phyloP scores from a whole-genome alignment of 305 asterid genomes.

The Euphrasia arctica region DNA sequence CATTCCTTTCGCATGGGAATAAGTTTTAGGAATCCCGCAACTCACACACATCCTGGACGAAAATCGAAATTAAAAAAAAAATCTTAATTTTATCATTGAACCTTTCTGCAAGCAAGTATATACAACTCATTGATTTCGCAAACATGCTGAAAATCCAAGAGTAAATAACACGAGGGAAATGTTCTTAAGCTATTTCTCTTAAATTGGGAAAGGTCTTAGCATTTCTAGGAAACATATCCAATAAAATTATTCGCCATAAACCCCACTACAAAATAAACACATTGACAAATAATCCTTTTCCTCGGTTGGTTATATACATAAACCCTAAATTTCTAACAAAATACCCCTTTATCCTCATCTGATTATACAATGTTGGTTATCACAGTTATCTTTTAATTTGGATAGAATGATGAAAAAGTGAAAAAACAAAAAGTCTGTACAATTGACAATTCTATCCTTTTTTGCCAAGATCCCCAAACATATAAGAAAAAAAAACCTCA shows the following conservation, averaged over 20 bases:
- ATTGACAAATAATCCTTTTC: background rate
- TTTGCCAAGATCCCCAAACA: no score
- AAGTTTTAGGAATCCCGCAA: conserved; percentile 87
- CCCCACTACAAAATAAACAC: background rate
- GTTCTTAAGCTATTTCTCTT: background rate
- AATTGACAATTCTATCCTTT: no score
- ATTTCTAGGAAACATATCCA: background rate
- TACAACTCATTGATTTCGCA: background rate
- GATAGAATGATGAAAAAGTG: background rate
- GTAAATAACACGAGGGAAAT: background rate
- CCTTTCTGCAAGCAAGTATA: background rate
- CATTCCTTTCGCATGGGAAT: conserved; percentile 57
- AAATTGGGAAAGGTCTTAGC: background rate
- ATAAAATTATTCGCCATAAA: no score
- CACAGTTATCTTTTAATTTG: background rate
- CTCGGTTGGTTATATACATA: background rate
- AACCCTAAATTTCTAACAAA: background rate
- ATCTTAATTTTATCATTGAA: background rate
- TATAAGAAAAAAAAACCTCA: conserved; percentile 45
- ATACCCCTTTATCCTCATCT: background rate
- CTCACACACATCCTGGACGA: conserved; percentile 68
- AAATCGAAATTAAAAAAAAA: background rate
- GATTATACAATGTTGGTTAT: background rate
- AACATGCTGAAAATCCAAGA: background rate
- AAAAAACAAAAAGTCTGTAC: no score